phyloP scores from a whole-genome alignment of 257 asterid species.

The Euphrasia confusa region DNA sequence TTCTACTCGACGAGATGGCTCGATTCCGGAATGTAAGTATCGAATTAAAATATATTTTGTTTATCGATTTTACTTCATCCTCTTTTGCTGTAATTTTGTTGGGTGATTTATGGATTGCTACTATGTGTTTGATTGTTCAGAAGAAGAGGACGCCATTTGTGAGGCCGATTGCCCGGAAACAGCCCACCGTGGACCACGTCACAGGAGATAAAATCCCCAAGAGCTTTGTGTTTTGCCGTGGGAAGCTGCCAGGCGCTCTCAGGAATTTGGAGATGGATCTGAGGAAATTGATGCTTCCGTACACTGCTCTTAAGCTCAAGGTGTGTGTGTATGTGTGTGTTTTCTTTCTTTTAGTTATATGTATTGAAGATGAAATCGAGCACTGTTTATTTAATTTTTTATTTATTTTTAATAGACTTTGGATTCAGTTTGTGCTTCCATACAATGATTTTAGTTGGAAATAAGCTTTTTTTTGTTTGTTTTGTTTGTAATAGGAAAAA shows the following conservation, averaged over 20 bases:
- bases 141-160: conserved; percentile 61
- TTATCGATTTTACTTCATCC: not conserved
- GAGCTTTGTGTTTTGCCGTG: conserved; percentile 80
- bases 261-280: conserved; percentile 73
- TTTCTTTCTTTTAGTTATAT: not conserved
- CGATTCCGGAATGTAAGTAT: conserved; percentile 54
- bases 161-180: conserved; percentile 48
- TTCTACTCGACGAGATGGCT: conserved; percentile 42
- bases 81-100: not conserved
- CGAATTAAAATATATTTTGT: not conserved
- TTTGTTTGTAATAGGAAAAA: conserved; percentile 51
- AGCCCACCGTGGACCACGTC: conserved; percentile 66
- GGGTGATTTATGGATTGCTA: not conserved
- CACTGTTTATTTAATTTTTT: not conserved
- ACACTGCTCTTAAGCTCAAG: conserved; percentile 90
- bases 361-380: not conserved
- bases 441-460: conserved; percentile 9
- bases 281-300: conserved; percentile 91
- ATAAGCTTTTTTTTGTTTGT: not conserved
- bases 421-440: not conserved
- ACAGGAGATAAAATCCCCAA: conserved; percentile 87
- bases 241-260: conserved; percentile 77
- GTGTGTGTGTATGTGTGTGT: conserved; percentile 27
- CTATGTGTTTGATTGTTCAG: conserved; percentile 18
- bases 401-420: not conserved